phyloP scores from a whole-genome alignment of 169 alveolate genomes.

The Plasmodium adleri region DNA sequence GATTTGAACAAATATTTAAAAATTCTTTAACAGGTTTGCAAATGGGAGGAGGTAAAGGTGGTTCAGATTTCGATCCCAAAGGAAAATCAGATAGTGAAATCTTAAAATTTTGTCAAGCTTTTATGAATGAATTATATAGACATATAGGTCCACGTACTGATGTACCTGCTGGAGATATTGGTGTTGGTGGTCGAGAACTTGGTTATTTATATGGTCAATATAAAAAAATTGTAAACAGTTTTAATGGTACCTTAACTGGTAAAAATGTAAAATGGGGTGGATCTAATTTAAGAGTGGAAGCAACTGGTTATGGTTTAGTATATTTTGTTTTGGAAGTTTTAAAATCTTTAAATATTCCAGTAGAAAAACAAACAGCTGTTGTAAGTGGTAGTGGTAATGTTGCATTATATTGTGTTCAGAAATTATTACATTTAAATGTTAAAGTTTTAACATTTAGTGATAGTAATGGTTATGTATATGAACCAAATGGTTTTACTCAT shows the following conservation, averaged over 20 bases:
- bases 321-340: constrained; percentile 86
- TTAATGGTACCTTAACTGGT: constrained; percentile 89
- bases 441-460: constrained; percentile 87
- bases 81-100: constrained; percentile 89
- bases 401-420: constrained; percentile 88
- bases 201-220: constrained; percentile 92
- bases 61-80: constrained; percentile 91
- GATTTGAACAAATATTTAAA: constrained; percentile 91
- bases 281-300: constrained; percentile 89
- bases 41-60: constrained; percentile 92
- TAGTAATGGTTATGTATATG: constrained; percentile 83
- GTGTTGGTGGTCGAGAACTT: constrained; percentile 91
- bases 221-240: constrained; percentile 80
- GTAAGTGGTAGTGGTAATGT: constrained; percentile 92
- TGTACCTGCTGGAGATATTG: constrained; percentile 93
- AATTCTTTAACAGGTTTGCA: constrained; percentile 87
- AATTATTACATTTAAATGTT: constrained; percentile 87
- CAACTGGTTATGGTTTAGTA: constrained; percentile 91
- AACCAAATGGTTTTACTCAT: constrained; percentile 84
- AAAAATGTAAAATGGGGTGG: constrained; percentile 91
- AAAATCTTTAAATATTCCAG: constrained; percentile 60
- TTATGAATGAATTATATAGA: constrained; percentile 85
- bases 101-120: constrained; percentile 87
- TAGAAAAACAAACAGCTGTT: constrained; percentile 83
- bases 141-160: constrained; percentile 89